Base-by-base conservation (phyloP, 2,329 filamentous ascomycete species). In the Beauveria pseudobassiana region DNA sequence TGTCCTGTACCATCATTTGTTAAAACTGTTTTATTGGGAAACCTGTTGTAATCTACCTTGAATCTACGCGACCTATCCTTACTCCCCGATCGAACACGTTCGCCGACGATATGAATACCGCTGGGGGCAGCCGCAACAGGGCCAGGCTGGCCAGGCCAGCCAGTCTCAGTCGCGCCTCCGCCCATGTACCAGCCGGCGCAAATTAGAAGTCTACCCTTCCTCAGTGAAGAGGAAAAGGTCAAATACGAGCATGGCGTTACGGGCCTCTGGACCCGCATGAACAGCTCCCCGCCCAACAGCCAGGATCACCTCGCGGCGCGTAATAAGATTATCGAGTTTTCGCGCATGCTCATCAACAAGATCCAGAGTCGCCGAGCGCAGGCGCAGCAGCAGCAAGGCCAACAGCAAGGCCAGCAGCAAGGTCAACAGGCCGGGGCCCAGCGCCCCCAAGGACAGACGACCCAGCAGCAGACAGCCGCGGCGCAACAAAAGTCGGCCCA, bases 251-350 rank as follows among this genome's bases (percentile, higher is more conserved):
- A 76, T 2, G 85, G 85, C 1, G 73, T 88, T 0, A 75, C 77
- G 10, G 68, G 73, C 1, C 73, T 87, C 0, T 88, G 83, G 80
- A 76, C 73, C 24, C 76, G 82, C 46, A 78, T 82, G 51, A 79
- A 82, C 62, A 78, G 75, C 22, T 72, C 75, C 0, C 71, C 78
- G 0, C 74, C 77, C 1, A 80, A 81, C 24, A 82, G 81, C 3
- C 67, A 68, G 0, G 77, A 81, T 24, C 79, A 86, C 51, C 70
- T 76, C 26, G 74, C 76, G 0, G 84, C 85, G 0, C 80, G 79
- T 64, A 77, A 78, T 46, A 87, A 86, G 72, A 82, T 88, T 24
- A 71, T 75, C 7, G 83, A 87, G 9, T 87, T 88, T 68, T 84
- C 84, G 0, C 78, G 78, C 49, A 85, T 84, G 72, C 76, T 88